phyloP scores from a whole-genome alignment of 2,329 filamentous ascomycete genomes.

The Dactylellina drechsleri region DNA sequence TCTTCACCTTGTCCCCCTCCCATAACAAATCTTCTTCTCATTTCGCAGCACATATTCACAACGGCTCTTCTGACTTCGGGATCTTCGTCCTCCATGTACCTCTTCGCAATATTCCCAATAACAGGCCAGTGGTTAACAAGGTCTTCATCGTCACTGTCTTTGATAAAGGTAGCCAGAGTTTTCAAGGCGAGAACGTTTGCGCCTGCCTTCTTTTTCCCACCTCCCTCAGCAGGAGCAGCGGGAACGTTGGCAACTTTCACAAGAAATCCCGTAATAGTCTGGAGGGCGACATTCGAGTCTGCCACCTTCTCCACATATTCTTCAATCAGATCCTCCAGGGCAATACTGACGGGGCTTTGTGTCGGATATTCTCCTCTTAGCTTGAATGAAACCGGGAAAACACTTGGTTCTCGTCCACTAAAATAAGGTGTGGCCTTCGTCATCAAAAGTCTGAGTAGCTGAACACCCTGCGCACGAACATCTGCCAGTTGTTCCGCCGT shows the following conservation, averaged over 20 bases:
- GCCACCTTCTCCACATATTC: conserved; percentile 57
- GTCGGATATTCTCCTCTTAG: conserved; percentile 58
- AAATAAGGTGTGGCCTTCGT: conserved; percentile 62
- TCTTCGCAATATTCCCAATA: conserved; percentile 57
- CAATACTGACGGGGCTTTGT: conserved; percentile 57
- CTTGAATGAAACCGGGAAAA: conserved; percentile 57
- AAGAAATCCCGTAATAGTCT: conserved; percentile 55
- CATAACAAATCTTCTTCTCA: conserved; percentile 56
- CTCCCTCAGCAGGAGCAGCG: conserved; percentile 13
- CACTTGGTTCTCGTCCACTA: conserved; percentile 56
- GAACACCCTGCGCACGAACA: conserved; percentile 58
- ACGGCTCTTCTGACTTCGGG: conserved; percentile 57
- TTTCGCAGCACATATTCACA: conserved; percentile 57
- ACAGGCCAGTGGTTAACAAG: conserved; percentile 53
- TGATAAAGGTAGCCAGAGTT: conserved; percentile 56
- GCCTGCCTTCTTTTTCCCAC: conserved; percentile 55
- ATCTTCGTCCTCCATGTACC: conserved; percentile 58
- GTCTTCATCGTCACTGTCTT: conserved; percentile 51
- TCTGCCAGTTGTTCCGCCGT: conserved; percentile 56
- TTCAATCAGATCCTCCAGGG: conserved; percentile 58
- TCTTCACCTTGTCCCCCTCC: conserved; percentile 54
- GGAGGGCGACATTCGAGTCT: conserved; percentile 56
- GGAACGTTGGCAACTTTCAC: conserved; percentile 44
- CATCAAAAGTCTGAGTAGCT: conserved; percentile 66
- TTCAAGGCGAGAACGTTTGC: conserved; percentile 55